A percentile compares a stretch with the other conserved stretches of the same genome.
Evolutionary conservation across 2,329 filamentous ascomycete genomes (phyloP).

Genomic region (Decorospora gaudefroyi): DNA sequence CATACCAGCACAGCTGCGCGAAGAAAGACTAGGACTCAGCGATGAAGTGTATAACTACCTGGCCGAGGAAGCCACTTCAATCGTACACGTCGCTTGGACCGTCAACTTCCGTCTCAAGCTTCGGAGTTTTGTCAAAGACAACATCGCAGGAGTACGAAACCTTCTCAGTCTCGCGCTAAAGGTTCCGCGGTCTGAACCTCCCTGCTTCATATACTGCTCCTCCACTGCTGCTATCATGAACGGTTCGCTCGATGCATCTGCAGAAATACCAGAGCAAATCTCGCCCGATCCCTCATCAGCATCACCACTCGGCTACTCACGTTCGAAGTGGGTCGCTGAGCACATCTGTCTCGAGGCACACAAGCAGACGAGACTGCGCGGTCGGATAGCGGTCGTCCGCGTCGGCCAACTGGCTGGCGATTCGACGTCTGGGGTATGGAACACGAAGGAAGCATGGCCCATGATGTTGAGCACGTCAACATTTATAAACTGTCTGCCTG

Average conservation of each 20-base stretch:
- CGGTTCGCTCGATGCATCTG: constrained; percentile 14
- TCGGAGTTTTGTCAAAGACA: constrained; percentile 59
- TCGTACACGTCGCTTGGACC: constrained; percentile 68
- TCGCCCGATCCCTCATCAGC: constrained; percentile 51
- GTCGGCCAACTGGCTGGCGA: constrained; percentile 51
- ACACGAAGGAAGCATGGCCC: constrained; percentile 44
- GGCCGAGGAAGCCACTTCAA: constrained; percentile 51
- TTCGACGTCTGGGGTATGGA: constrained; percentile 35
- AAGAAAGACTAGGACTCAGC: constrained; percentile 56
- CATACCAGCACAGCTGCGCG: constrained; percentile 55
- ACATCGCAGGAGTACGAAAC: constrained; percentile 57
- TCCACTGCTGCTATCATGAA: constrained; percentile 55
- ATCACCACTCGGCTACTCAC: constrained; percentile 59
- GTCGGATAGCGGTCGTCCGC: constrained; percentile 39
- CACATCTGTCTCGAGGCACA: constrained; percentile 54
- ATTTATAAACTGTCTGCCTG: constrained; percentile 38
- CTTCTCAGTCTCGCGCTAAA: constrained; percentile 54
- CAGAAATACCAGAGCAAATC: constrained; percentile 49
- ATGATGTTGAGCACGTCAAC: constrained; percentile 43
- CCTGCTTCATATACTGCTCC: constrained; percentile 57
- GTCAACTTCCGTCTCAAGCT: constrained; percentile 67
- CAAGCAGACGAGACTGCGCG: constrained; percentile 33
- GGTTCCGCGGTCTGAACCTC: constrained; percentile 36
- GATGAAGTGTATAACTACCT: constrained; percentile 50
- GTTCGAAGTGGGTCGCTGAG: constrained; percentile 63